phyloP scores from a whole-genome alignment of 768 basidiomycete genomes.

The Auriscalpium microsporum region DNA sequence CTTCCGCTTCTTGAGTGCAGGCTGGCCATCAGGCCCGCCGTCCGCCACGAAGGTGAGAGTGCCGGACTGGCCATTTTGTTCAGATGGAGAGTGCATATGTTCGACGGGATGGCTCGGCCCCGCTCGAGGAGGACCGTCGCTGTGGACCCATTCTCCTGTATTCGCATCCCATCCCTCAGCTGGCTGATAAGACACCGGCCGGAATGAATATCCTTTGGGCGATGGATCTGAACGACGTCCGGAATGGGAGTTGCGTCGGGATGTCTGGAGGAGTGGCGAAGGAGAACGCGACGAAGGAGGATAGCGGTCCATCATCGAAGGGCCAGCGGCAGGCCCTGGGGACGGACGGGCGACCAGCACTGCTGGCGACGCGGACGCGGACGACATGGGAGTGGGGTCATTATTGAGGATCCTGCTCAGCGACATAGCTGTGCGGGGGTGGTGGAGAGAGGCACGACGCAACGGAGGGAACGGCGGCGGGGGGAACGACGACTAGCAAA shows the following conservation, averaged over 20 bases:
- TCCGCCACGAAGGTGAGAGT: constrained; percentile 4
- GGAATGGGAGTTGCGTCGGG: constrained; percentile 17
- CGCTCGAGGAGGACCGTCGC: constrained; percentile 26
- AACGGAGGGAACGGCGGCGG: neutral
- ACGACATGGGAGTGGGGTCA: constrained; percentile 34
- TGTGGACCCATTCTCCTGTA: constrained; percentile 30
- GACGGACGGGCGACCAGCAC: constrained; percentile 22
- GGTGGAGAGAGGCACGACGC: neutral
- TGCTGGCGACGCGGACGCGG: constrained; percentile 23
- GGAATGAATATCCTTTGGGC: constrained; percentile 27
- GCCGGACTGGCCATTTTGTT: constrained; percentile 16
- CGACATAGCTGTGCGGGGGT: constrained; percentile 11
- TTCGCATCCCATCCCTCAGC: constrained; percentile 32
- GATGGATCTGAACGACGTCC: constrained; percentile 23
- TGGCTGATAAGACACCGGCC: constrained; percentile 31
- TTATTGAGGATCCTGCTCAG: constrained; percentile 29
- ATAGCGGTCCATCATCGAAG: constrained; percentile 18
- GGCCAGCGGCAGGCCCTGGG: constrained; percentile 14
- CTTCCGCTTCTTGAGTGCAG: constrained; percentile 40
- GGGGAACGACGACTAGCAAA: neutral
- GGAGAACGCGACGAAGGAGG: constrained; percentile 7
- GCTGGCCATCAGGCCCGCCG: constrained; percentile 3
- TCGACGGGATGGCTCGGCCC: constrained; percentile 30
- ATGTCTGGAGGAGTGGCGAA: constrained; percentile 9
- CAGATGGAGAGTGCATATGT: constrained; percentile 21